Evolutionary conservation across 2,329 filamentous ascomycete species (phyloP), one percentile per base, ranked within the genome.

Genomic region (Rutstroemia sp.): DNA sequence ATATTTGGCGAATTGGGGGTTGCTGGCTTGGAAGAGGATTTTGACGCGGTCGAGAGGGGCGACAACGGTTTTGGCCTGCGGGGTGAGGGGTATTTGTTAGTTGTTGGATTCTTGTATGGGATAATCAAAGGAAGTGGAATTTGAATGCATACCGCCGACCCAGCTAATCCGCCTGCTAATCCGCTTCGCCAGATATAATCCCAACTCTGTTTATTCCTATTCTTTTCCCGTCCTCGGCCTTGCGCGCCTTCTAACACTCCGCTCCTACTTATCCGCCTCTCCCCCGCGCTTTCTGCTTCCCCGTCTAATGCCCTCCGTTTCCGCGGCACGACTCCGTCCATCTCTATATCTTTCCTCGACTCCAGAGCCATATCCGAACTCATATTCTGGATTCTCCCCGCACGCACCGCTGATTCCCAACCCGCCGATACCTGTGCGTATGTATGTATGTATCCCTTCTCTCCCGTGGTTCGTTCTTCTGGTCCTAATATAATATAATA

Each of bases 31-130:
- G 75, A 99, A 97, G 56, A 99, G 87, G 68, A 99, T 99, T 75
- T 99, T 99, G 67, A 99, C 94, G 63, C 94, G 87, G 73, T 99
- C 94, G 61, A 99, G 87, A 23, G 94, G 94, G 23, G 91, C 94
- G 39, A 99, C 95, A 6, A 95, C 78, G 0, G 92, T 96, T 78
- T 99, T 99, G 60, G 88, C 94, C 91, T 96, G 65, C 51, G 17
- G 38, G 36, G 17, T 3, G 8, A n/a, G 12, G 25, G 2, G 17
- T 14, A 14, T 1, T 2, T 17, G 19, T 54, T 30, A 54, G 51
- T 4, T 16, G 2, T 23, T 39, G 6, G 5, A n/a, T 2, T 19
- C 34, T 48, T 54, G 19, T 1, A 14, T 14, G 19, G 3, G 44
- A 47, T 21, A 21, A 47, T 8, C 19, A 50, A 60, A 57, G 8